A percentile compares a stretch with the other conserved stretches of the same genome.
phyloP scores from a whole-genome alignment of 2,329 filamentous ascomycete genomes.

The Sporothrix pseudoabietina region DNA sequence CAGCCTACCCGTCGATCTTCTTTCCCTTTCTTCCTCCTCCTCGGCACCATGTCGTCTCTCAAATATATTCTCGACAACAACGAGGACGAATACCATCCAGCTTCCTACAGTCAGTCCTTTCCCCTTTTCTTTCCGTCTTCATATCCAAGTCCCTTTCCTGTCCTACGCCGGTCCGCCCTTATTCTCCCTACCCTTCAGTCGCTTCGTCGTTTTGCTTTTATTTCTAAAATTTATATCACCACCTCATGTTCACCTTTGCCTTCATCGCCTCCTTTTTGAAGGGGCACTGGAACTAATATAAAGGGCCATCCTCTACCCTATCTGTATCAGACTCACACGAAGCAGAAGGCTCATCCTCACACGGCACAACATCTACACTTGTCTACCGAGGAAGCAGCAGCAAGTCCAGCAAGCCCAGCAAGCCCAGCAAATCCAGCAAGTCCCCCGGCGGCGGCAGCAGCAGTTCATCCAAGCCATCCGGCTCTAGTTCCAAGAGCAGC shows the following conservation, averaged over 20 bases:
- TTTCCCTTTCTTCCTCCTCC: neutral
- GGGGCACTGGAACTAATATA: constrained; percentile 21
- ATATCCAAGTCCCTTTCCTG: neutral
- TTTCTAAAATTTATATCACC: neutral
- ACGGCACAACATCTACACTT: neutral
- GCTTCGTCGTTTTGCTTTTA: neutral
- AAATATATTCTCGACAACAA: constrained; percentile 27
- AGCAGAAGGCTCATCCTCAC: constrained; percentile 4
- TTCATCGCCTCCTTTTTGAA: neutral
- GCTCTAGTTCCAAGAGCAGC: constrained; percentile 1
- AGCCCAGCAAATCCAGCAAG: neutral
- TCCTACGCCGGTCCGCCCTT: neutral
- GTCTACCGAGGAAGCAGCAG: constrained; percentile 11
- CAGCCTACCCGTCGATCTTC: neutral
- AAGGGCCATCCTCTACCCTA: constrained; percentile 7
- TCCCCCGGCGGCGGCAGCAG: neutral
- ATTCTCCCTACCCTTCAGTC: neutral
- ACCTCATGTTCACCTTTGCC: neutral
- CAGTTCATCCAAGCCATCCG: neutral
- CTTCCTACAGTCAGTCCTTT: neutral
- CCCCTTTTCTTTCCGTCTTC: neutral
- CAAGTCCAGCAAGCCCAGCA: constrained; percentile 9
- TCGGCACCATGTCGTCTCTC: constrained; percentile 29
- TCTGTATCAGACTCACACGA: constrained; percentile 13
- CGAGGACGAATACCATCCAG: constrained; percentile 14